Evolutionary conservation across 2,329 filamentous ascomycete species (phyloP).

Genomic region (Colletotrichum sp.): DNA sequence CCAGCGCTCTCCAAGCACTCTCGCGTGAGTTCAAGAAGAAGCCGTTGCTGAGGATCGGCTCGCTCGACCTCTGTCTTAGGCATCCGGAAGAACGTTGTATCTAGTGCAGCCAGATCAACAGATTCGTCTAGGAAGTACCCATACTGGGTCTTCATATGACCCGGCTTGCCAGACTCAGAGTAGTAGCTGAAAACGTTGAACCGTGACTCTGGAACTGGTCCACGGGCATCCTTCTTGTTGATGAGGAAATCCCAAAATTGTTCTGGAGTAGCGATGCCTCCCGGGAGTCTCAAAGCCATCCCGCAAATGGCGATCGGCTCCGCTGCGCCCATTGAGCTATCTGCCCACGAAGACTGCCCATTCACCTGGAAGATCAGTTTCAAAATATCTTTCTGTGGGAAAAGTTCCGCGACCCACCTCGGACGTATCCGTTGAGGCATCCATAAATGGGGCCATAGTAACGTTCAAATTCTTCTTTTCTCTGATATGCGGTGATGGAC

Average conservation of each 20-base stretch:
- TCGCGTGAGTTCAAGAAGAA: not conserved
- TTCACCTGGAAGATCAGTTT: not conserved
- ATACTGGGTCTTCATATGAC: slow-evolving; percentile 23
- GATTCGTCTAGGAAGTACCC: slow-evolving; percentile 35
- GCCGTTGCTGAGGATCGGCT: slow-evolving; percentile 14
- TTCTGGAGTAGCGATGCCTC: slow-evolving; percentile 22
- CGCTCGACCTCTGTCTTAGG: slow-evolving; percentile 25
- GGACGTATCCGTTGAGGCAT: not conserved
- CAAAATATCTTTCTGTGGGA: accelerated
- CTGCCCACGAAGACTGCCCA: not conserved
- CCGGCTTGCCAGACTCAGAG: slow-evolving; percentile 17
- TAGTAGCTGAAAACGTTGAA: slow-evolving; percentile 22
- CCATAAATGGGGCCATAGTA: not conserved
- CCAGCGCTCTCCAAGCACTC: slow-evolving; percentile 24
- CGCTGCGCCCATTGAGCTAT: not conserved
- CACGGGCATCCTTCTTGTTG: slow-evolving; percentile 24
- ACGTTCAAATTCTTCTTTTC: not conserved
- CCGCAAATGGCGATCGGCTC: slow-evolving; percentile 31
- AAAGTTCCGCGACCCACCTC: not conserved
- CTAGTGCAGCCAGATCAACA: slow-evolving; percentile 28
- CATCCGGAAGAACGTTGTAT: slow-evolving; percentile 35
- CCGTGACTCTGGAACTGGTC: slow-evolving; percentile 24
- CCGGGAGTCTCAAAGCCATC: slow-evolving; percentile 29
- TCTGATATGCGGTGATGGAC: not conserved
- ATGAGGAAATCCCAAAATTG: slow-evolving; percentile 30